Evolutionary conservation across 768 basidiomycete species (phyloP).

Genomic region (Suillus subluteus): DNA sequence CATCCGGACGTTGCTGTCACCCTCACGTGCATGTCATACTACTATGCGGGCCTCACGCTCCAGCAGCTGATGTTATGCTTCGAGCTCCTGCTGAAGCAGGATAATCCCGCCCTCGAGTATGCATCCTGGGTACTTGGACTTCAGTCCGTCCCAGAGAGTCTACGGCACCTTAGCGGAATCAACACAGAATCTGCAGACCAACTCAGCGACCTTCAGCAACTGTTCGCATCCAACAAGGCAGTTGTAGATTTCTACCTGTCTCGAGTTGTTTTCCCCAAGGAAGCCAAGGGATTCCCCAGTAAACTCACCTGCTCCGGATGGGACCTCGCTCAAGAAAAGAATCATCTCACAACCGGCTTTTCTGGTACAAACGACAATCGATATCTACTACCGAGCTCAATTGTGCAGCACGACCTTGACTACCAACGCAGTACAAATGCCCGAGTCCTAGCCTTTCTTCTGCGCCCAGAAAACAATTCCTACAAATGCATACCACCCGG

Average conservation of each 20-base stretch:
- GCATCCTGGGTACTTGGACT: not conserved
- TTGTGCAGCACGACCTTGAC: not conserved
- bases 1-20: slow-evolving; percentile 1
- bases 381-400: slow-evolving; percentile 21
- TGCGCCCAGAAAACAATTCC: slow-evolving; percentile 27
- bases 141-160: not conserved
- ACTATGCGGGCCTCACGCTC: not conserved
- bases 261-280: slow-evolving; percentile 30
- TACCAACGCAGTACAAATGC: not conserved
- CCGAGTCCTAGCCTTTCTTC: slow-evolving; percentile 25
- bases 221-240: slow-evolving; percentile 23
- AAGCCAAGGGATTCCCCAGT: slow-evolving; percentile 28
- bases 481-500: slow-evolving; percentile 15
- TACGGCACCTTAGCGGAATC: not conserved
- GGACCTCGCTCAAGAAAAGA: slow-evolving; percentile 28
- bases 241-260: slow-evolving; percentile 33
- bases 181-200: slow-evolving; percentile 4
- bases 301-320: slow-evolving; percentile 33
- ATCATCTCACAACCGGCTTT: slow-evolving; percentile 19
- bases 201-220: slow-evolving; percentile 15
- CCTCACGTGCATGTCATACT: not conserved
- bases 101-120: not conserved
- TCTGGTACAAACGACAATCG: slow-evolving; percentile 33
- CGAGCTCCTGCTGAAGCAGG: slow-evolving; percentile 1
- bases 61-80: not conserved